These are phyloP conservation scores for Blastobotrys attinorum DNA, from an alignment of 805 yeast species.

Conservation along the genomic window DNA sequence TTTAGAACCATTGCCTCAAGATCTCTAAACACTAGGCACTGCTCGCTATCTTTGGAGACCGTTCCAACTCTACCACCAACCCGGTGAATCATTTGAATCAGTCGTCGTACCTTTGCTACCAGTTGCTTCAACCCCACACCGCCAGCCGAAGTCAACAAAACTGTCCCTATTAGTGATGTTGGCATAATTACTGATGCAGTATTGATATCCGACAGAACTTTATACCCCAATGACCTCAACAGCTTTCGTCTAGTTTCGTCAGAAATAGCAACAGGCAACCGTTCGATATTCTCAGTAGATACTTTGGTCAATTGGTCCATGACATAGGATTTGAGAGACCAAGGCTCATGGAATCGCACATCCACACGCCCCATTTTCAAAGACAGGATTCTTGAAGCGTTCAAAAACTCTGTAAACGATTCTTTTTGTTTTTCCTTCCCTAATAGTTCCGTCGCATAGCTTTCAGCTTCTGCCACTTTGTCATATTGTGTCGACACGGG, in stretches of 20 bases:
- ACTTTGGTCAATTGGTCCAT: conserved; percentile 23
- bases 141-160: conserved; percentile 32
- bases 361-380: conserved; percentile 35
- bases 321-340: conserved; percentile 32
- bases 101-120: conserved; percentile 29
- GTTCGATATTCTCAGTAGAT: neutral
- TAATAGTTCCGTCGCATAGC: conserved; percentile 47
- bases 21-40: conserved; percentile 15
- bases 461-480: conserved; percentile 46
- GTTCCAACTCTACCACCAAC: conserved; percentile 36
- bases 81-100: conserved; percentile 27
- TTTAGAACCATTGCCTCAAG: conserved; percentile 30
- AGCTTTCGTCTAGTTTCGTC: conserved; percentile 17
- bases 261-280: conserved; percentile 3
- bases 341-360: conserved; percentile 34
- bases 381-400: conserved; percentile 27
- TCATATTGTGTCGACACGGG: conserved; percentile 57
- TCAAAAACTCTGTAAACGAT: conserved; percentile 34
- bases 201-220: conserved; percentile 46
- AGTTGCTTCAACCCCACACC: conserved; percentile 32
- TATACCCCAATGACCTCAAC: conserved; percentile 46
- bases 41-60: conserved; percentile 12
- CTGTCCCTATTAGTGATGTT: conserved; percentile 44
- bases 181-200: conserved; percentile 44
- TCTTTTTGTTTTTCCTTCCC: conserved; percentile 53